A percentile compares a stretch with the other conserved stretches of the same genome.
phyloP scores from a whole-genome alignment of 345 rosid species.

The Mangifera indica region DNA sequence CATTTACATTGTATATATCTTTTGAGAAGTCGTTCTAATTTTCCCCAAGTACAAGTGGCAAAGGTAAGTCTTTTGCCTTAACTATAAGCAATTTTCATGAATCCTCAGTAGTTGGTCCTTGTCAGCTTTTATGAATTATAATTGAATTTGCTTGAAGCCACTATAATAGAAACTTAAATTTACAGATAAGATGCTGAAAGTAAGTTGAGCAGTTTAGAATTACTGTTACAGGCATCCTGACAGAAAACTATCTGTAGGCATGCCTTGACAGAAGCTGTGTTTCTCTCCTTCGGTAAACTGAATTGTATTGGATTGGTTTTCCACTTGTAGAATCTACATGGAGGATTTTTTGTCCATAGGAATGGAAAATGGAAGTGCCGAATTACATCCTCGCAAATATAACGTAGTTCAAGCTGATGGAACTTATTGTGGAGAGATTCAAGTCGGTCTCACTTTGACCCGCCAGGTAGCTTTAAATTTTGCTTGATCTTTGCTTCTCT shows the following conservation, averaged over 20 bases:
- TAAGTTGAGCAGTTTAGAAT: background rate
- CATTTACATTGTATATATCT: too few species aligned
- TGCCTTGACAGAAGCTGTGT: background rate
- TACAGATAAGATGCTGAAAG: background rate
- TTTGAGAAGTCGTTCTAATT: too few species aligned
- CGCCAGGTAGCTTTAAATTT: constrained; percentile 29
- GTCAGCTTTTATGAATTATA: background rate
- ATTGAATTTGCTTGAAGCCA: background rate
- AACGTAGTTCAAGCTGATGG: constrained; percentile 45
- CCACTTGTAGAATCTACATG: constrained; percentile 54
- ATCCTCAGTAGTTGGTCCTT: background rate
- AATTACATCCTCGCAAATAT: constrained; percentile 58
- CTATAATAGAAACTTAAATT: background rate
- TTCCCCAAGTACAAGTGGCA: background rate
- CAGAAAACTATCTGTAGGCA: background rate
- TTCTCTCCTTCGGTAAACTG: background rate
- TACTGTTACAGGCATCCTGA: background rate
- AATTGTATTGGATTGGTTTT: background rate
- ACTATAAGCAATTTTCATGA: background rate
- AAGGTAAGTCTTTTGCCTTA: background rate
- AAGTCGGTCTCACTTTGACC: constrained; percentile 59
- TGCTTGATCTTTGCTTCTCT: background rate
- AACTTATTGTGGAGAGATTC: constrained; percentile 64
- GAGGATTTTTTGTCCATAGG: constrained; percentile 72
- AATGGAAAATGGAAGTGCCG: constrained; percentile 68